Evolutionary conservation across 2,329 filamentous ascomycete species (phyloP), one percentile per base, ranked within the genome.

Genomic region (Ascochyta pisi): DNA sequence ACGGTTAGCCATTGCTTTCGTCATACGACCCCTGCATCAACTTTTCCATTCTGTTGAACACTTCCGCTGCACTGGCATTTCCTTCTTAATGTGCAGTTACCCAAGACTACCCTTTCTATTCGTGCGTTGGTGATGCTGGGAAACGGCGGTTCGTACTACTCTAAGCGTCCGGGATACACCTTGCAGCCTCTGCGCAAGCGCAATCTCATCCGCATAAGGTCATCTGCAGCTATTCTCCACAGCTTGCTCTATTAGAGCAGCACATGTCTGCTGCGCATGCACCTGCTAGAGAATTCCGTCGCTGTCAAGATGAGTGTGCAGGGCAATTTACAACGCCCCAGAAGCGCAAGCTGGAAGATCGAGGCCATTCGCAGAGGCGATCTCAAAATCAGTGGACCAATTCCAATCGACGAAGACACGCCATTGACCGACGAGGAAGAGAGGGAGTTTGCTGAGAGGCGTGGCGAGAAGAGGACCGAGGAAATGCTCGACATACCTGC

Each of bases 361-460:
- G 74, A 75, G 50, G 74, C 74, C 2, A 77, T 77, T 39, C 67
- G 74, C 12, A 69, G 70, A 47, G 74, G 74, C 2, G 62, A 74
- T 48, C 60, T 77, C 37, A 75, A 76, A 53, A 76, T 77, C 45
- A 75, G 71, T 47, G 71, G 73, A 6, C 74, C 74, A 9, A 68
- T 76, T 47, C 74, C 73, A n/a, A 73, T 75, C 26, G 73, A 68
- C 15, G 73, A 74, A 50, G 67, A 75, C 31, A 66, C 67, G 29
- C 71, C 71, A 13, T 58, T 74, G 26, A 74, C 59, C 37, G 73
- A 74, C 3, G 70, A 73, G 34, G 72, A 75, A 57, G 69, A 75
- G 63, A 65, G 61, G 51, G 61, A 69, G 42, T 70, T 60, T 52
- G 68, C 66, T 34, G 69, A 69, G 39, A 69, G 65, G 41, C 62